Conservation (phyloP, 441 rosid genomes). For the Metrosideros polymorpha region DNA sequence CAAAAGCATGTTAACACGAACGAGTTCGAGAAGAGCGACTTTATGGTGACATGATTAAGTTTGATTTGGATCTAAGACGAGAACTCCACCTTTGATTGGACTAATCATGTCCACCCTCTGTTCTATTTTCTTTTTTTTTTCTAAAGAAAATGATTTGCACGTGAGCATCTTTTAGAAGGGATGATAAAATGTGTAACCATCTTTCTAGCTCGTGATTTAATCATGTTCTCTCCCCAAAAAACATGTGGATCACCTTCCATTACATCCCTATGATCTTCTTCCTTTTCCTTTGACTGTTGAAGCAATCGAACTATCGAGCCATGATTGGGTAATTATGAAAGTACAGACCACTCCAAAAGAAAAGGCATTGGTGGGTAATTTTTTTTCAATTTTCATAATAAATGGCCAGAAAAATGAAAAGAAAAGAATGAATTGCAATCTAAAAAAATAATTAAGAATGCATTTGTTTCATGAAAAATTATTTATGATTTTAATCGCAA, state of each 20-base stretch:
- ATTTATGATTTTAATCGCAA: too few species aligned
- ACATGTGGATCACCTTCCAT: not conserved
- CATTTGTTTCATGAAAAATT: too few species aligned
- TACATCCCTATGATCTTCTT: not conserved
- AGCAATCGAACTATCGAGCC: not conserved
- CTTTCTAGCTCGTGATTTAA: not conserved
- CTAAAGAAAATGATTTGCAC: not conserved
- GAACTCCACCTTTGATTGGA: not conserved
- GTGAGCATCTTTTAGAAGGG: not conserved
- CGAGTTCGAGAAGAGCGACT: accelerated
- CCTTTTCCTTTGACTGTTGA: not conserved
- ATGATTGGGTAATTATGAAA: not conserved
- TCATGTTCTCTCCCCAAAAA: not conserved
- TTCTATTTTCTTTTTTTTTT: not conserved
- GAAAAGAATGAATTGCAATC: not conserved
- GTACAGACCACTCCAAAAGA: not conserved
- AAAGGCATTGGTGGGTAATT: not conserved
- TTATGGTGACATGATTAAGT: accelerated
- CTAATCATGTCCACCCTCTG: not conserved
- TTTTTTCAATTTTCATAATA: not conserved
- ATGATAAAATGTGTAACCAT: not conserved
- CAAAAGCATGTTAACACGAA: not conserved
- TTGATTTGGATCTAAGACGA: not conserved
- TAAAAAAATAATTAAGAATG: not conserved
- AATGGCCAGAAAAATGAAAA: not conserved